Evolutionary conservation across 192 early-diverging fungal genomes (phyloP), one percentile per base, ranked within the genome.

Genomic region (Umbelopsis vinacea): DNA sequence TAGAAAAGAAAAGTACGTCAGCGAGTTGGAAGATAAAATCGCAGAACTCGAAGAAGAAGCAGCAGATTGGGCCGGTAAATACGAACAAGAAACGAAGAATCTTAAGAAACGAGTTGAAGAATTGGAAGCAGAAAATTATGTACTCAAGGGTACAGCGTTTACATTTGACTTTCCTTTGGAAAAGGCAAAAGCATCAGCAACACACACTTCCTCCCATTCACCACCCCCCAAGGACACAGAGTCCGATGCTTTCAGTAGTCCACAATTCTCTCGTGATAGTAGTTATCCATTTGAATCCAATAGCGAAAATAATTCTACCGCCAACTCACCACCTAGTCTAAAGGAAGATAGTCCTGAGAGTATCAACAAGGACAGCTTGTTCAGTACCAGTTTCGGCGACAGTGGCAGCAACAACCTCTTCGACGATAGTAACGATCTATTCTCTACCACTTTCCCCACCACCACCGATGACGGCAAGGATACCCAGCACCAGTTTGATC

Each of bases 1-100:
- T 71, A 90, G 94, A 66, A 92, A 91, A 70, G 88, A 93, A 71
- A 85, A 85, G 67, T 92, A 94, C 73, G 87, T 94, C 21, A 85
- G 88, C 71, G 84, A 88, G 10, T 86, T 95, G 4, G 92, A 95
- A 79, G 89, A 86, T 29, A 83, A 86, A 48, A 91, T 93, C 69
- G 84, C 87, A 73, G 87, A 85, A 45, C 83, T 93, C 21, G 87
- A 90, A 46, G 88, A 88, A 37, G 77, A 81, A 19, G 81, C 85
- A 26, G 73, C 81, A 54, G 74, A 77, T 71, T 74, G 78, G 60
- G 73, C 77, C 12, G 81, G 73, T 37, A 77, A 77, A 38, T 85
- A 87, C 7, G 75, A 69, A 12, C 74, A 79, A 45, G 85, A 87
- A 46, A 84, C 82, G 55, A 50, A 54, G 33, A 74, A 76, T 47